Percentiles rank a stretch among this genome's conserved stretches.
phyloP scores from a whole-genome alignment of 2,329 filamentous ascomycete species.

The Apiospora aurea region DNA sequence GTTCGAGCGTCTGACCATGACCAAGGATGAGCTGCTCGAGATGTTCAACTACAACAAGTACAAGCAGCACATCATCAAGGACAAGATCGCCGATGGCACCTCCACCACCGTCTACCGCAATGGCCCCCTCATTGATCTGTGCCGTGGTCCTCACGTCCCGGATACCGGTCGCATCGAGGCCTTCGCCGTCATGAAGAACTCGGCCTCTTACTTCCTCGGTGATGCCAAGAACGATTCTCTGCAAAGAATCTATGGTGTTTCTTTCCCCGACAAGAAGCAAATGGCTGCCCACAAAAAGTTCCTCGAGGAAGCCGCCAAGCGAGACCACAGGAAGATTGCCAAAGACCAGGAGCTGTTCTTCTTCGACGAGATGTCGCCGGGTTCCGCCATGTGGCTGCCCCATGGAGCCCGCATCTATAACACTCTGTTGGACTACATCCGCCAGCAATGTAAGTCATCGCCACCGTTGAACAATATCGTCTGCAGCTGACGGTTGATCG shows the following conservation, averaged over 20 bases:
- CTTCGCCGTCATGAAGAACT: constrained; percentile 87
- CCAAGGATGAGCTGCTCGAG: constrained; percentile 89
- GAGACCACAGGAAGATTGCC: constrained; percentile 92
- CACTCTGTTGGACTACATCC: constrained; percentile 80
- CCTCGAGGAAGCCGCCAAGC: constrained; percentile 96
- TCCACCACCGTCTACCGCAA: constrained; percentile 94
- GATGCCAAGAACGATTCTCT: constrained; percentile 93
- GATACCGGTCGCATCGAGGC: constrained; percentile 94
- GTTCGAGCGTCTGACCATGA: constrained; percentile 87
- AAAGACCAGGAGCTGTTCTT: constrained; percentile 97
- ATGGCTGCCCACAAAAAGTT: constrained; percentile 94
- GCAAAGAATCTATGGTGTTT: constrained; percentile 95
- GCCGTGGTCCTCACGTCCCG: constrained; percentile 92
- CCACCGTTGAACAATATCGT: not conserved
- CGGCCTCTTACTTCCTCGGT: constrained; percentile 86
- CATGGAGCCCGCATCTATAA: constrained; percentile 96
- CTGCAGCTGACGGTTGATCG: not conserved
- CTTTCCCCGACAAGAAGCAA: constrained; percentile 93
- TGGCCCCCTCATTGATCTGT: constrained; percentile 93
- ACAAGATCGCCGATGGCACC: constrained; percentile 87
- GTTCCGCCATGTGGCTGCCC: constrained; percentile 89
- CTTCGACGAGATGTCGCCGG: constrained; percentile 93
- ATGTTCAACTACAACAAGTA: constrained; percentile 99
- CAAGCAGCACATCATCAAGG: constrained; percentile 96
- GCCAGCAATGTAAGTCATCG: constrained; percentile 66